Conservation (phyloP, 495 filamentous ascomycete genomes). For the Tetracladium marchalianum region DNA sequence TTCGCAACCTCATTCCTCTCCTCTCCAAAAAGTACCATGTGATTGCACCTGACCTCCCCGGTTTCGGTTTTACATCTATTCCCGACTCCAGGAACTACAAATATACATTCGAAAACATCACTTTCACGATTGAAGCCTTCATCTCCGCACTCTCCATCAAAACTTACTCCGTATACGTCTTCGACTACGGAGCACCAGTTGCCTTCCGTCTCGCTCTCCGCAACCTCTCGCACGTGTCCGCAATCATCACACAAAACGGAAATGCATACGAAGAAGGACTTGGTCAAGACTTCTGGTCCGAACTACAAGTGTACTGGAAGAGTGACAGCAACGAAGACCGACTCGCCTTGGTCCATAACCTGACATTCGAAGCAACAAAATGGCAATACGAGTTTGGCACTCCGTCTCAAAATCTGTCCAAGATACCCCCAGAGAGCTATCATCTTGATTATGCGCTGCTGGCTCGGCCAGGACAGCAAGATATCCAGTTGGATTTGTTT, state of each 20-base stretch:
- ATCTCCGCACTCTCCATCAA: conserved; percentile 31
- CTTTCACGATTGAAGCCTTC: conserved; percentile 31
- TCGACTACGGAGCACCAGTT: conserved; percentile 56
- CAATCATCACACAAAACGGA: conserved; percentile 52
- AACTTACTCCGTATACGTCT: conserved; percentile 49
- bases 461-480: conserved; percentile 37
- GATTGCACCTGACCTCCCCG: conserved; percentile 51
- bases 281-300: conserved; percentile 42
- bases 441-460: conserved; percentile 41
- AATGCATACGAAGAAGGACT: conserved; percentile 56
- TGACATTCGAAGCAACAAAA: conserved; percentile 37
- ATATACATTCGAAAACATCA: conserved; percentile 38
- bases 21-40: conserved; percentile 44
- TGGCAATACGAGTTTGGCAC: conserved; percentile 48
- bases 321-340: conserved; percentile 27
- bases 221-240: conserved; percentile 34
- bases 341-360: conserved; percentile 24
- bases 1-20: conserved; percentile 50
- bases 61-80: conserved; percentile 48
- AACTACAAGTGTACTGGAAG: conserved; percentile 37
- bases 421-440: conserved; percentile 41
- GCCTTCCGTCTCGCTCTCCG: conserved; percentile 44
- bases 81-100: conserved; percentile 33
- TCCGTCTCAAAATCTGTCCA: conserved; percentile 11
- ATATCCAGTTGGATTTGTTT: conserved; percentile 49